A percentile compares a stretch with the other conserved stretches of the same genome.
These are phyloP conservation scores for Populus simonii DNA, from an alignment of 345 rosid genomes.

Conservation along the genomic window DNA sequence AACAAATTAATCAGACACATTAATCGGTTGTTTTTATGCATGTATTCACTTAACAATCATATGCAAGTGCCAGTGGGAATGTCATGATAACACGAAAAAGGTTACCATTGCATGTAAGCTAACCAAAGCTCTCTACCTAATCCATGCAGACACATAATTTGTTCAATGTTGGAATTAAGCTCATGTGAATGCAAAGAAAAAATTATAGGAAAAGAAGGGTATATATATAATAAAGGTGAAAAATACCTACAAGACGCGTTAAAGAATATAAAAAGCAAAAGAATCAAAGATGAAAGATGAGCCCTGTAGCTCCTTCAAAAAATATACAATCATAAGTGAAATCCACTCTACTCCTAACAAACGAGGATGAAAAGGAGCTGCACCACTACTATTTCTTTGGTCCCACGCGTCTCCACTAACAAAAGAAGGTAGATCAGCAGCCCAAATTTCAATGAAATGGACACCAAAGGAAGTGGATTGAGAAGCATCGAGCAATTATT, in stretches of 20 bases:
- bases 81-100: no score
- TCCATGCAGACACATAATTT: neutral
- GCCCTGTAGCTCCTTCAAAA: neutral
- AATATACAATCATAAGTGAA: neutral
- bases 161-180: neutral
- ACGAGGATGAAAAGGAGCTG: neutral
- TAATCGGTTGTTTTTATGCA: no score
- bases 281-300: neutral
- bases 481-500: neutral
- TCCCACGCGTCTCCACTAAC: constrained; percentile 31
- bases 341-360: neutral
- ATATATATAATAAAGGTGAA: neutral
- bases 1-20: no score
- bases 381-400: neutral
- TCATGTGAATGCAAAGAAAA: constrained; percentile 27
- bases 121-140: neutral
- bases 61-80: no score
- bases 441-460: constrained; percentile 9
- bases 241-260: constrained; percentile 8
- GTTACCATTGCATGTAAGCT: no score
- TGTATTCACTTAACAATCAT: no score
- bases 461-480: constrained; percentile 5
- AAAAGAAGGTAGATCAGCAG: neutral
- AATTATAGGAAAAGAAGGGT: neutral
- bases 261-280: constrained; percentile 12